Evolutionary conservation across 495 filamentous ascomycete species (phyloP).

Genomic region (Glonium stellatum): DNA sequence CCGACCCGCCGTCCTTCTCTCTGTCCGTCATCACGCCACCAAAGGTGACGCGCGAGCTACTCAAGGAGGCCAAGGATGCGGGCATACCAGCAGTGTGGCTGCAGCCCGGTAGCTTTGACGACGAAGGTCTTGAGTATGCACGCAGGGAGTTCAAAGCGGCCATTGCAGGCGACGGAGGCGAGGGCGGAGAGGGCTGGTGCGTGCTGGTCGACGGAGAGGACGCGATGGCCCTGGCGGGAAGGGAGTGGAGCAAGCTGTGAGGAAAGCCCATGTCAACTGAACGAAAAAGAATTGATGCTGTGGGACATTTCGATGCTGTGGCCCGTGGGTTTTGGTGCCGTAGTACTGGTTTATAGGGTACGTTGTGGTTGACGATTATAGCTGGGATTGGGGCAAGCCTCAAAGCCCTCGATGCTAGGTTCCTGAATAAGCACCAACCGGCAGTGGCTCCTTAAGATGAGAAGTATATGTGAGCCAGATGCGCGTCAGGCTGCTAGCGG

Average conservation of each 20-base stretch:
- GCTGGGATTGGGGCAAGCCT: no score
- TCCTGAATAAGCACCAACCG: no score
- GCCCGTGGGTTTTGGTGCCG: no score
- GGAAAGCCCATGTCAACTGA: no score
- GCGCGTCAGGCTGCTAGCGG: no score
- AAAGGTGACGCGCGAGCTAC: constrained; percentile 56
- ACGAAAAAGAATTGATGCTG: no score
- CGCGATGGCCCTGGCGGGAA: constrained; percentile 55
- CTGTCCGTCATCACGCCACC: constrained; percentile 84
- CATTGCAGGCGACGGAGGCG: constrained; percentile 61
- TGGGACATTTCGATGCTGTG: no score
- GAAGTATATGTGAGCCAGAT: no score
- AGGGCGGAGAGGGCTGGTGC: constrained; percentile 76
- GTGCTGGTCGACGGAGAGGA: constrained; percentile 83
- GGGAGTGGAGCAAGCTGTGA: constrained; percentile 29
- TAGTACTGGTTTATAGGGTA: no score
- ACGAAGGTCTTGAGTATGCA: constrained; percentile 63
- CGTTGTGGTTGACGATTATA: no score
- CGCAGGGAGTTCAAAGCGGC: constrained; percentile 57
- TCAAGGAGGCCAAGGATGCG: constrained; percentile 71
- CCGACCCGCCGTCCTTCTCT: constrained; percentile 61
- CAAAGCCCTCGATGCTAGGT: no score
- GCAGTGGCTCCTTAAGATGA: no score
- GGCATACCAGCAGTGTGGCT: constrained; percentile 82
- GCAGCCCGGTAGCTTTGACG: constrained; percentile 83